Base-by-base conservation (phyloP, 164 flowering plant species). In the Piper betle region DNA sequence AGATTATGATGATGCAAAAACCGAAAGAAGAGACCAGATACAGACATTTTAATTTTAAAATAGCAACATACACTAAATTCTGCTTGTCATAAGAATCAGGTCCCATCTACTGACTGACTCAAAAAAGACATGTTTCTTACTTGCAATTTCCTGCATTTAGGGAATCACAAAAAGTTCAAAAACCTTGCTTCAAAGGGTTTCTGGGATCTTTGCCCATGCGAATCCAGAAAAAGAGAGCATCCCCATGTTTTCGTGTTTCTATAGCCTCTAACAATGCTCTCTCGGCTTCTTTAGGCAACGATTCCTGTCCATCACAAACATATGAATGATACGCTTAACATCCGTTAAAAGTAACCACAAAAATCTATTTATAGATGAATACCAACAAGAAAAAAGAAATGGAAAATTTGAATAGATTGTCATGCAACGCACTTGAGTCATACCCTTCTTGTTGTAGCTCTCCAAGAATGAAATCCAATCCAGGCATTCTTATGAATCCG, bases 401-500 rank as follows among this genome's bases (percentile, higher is more conserved):
- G 43, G 9, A 4, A 43, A 6, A 2, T 2, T 15, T 43, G 12
- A 6, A 43, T 8, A 8, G 12, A 7, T 8, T 8, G 50, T 43
- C 50, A 43, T 43, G 50, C 50, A 43, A 43, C 1, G 50, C 50
- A 8, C 1, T 43, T 15, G 12, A 43, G 50, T 43, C 15, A 64
- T 79, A 91, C 99, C 88, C 79, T 81, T 68, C 79, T 81, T 41
- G 96, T 96, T 54, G 88, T 77, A 56, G 82, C 82, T 79, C 96
- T 87, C 99, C 97, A 94, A 20, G 93, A 91, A 59, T 88, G 95
- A 72, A 91, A 94, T 15, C 99, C 99, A 62, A 94, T 94, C 99
- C 99, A 94, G 64, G 99, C 81, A 83, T 87, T 91, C 75, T 76
- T 88, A 79, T 94, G 99, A 55, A 94, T 50, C 55, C 90, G 91